Percentiles rank a stretch among this genome's conserved stretches.
Conservation (phyloP, 305 asterid species). For the Ajuga reptans region DNA sequence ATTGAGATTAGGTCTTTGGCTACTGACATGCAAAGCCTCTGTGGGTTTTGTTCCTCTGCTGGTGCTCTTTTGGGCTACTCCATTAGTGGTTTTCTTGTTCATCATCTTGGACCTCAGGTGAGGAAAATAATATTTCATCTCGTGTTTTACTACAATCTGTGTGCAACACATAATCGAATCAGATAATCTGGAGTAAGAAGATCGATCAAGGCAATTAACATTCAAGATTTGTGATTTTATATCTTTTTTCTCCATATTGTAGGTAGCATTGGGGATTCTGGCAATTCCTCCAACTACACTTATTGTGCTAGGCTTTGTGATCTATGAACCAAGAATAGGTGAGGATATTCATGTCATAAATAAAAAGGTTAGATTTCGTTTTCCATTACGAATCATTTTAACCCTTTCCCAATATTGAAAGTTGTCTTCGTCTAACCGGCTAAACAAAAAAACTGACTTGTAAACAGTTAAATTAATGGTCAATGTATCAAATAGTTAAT, state of each 20-base stretch:
- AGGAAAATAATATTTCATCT: background rate
- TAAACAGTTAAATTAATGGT: too few relatives aligned
- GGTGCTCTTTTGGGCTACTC: constrained; percentile 60
- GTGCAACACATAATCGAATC: too few relatives aligned
- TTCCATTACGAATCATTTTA: background rate
- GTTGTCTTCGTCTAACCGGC: too few relatives aligned
- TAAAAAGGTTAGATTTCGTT: constrained; percentile 27
- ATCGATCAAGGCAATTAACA: too few relatives aligned
- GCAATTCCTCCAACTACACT: constrained; percentile 43
- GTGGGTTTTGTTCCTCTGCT: constrained; percentile 42
- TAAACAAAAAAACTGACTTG: too few relatives aligned
- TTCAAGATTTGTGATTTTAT: too few relatives aligned
- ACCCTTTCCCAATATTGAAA: too few relatives aligned
- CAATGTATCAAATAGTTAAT: too few relatives aligned
- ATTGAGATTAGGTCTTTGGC: constrained; percentile 44
- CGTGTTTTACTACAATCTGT: background rate
- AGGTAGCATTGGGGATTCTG: constrained; percentile 50
- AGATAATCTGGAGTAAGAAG: too few relatives aligned
- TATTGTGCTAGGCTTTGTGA: constrained; percentile 44
- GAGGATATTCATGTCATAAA: constrained; percentile 25
- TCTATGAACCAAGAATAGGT: constrained; percentile 33
- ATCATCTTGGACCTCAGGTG: constrained; percentile 55
- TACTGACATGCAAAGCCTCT: constrained; percentile 58
- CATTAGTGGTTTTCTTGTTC: constrained; percentile 55
- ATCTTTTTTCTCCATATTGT: background rate